Base-by-base conservation (phyloP, 352 stramenopile species). In the Aphanomyces cochlioides region DNA sequence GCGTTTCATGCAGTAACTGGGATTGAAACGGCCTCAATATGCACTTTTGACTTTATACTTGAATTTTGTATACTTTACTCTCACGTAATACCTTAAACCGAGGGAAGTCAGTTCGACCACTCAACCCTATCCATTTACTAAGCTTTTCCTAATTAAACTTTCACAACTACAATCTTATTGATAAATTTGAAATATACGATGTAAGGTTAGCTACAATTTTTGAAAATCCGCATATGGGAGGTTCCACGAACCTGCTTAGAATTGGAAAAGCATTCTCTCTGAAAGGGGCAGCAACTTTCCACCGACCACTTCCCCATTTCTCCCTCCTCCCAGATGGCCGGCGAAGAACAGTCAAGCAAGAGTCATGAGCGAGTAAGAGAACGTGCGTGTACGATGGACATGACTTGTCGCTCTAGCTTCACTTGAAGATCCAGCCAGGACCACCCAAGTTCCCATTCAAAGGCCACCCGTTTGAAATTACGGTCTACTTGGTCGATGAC, bases 381-480 rank as follows among this genome's bases (percentile, higher is more conserved):
- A 61, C 54, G 7, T 39, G 28, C 43, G 6, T 61, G 28, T 0
- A 21, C 54, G 10, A 43, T 17, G 19, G n/a, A 43, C 54, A 37
- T 39, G 28, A 12, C 43, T 12, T 61, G 15, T 37, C 50, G 17
- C 10, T 37, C 17, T 64, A 88, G 79, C 73, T 93, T 60, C 80
- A 83, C 3, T 69, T 95, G 28, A 95, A 95, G 73, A 92, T 93
- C 73, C 84, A 93, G 75, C 87, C 87, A 3, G 79, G 89, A 40
- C 87, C 87, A 54, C 87, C 87, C 43, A 87, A 92, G 72, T 95
- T 95, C 67, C 87, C 87, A 12, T 95, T 92, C 78, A 87, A 85
- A 21, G 79, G 90, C 74, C 83, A 93, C 61, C 83, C 84, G 47
- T 95, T 95, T 68, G 87, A 95, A 19, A 82, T 95, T 60, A 93